Evolutionary conservation across 192 early-diverging fungal species (phyloP), one percentile per base, ranked within the genome.

Genomic region (Entomortierella parvispora): DNA sequence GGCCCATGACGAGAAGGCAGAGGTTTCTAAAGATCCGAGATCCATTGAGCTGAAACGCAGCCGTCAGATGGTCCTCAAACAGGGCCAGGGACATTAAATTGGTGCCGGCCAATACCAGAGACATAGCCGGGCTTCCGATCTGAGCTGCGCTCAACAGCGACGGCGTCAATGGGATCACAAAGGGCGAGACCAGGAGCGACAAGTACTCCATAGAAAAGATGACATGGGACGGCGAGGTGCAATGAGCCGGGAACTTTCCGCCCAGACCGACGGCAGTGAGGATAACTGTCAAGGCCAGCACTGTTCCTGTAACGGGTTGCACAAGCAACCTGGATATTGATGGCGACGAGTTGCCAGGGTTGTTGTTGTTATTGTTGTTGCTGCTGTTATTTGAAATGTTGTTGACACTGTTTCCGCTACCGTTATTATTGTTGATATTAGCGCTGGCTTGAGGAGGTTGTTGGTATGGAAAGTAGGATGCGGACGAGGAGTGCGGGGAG

Each of bases 61-160:
- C 58, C 20, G 84, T 74, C 59, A 87, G 55, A 11, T 80, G 80
- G 40, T 87, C 84, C 61, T 87, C 86, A 65, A 87, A 87, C 29
- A 87, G 52, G 12, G 82, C 74, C 15, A 87, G 56, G 31, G 81
- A 81, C n/a, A 87, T 34, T 28, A 87, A 53, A 48, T 87, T 87
- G 62, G 80, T 80, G 15, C 51, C 66, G 34, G 71, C 70, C 8
- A 85, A 58, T 11, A 74, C n/a, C 37, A 71, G 50, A 6, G 63
- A 68, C 15, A 65, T 49, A 26, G 28, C 65, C n/a, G 62, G 37
- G 34, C 53, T 12, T 40, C 12, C 42, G 31, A 51, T 4, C 34
- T 76, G 58, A 43, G 58, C 51, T 0, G 59, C 62, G 18, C 11
- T 52, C 46, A 76, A 45, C n/a, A 76, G 58, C 10, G 65, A n/a